These are phyloP conservation scores for Kwoniella shandongensis DNA, from an alignment of 768 basidiomycete species.

Conservation along the genomic window DNA sequence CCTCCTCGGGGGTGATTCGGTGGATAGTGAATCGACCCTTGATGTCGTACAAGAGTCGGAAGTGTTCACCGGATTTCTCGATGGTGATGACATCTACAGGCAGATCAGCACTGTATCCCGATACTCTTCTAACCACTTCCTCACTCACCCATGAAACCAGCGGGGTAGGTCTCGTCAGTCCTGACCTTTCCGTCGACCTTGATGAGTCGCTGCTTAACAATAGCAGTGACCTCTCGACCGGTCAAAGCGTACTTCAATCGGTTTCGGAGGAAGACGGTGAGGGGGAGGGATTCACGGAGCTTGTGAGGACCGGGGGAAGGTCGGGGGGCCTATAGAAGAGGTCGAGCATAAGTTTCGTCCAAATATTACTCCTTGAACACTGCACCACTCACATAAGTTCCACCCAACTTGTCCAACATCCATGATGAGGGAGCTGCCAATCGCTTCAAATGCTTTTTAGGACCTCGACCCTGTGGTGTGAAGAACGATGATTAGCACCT, in stretches of 20 bases:
- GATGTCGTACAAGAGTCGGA: conserved; percentile 98
- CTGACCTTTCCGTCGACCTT: conserved; percentile 99
- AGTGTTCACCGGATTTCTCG: conserved; percentile 98
- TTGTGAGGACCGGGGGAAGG: conserved; percentile 99
- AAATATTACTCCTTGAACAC: conserved; percentile 1
- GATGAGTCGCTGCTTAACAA: conserved; percentile 93
- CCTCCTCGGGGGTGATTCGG: conserved; percentile 97
- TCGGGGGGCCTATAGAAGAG: conserved; percentile 69
- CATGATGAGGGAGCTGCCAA: conserved; percentile 95
- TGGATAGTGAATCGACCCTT: conserved; percentile 99
- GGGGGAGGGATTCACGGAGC: conserved; percentile 95
- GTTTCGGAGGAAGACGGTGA: conserved; percentile 96
- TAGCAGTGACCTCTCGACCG: conserved; percentile 90
- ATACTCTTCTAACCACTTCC: not conserved
- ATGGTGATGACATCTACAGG: conserved; percentile 87
- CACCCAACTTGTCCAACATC: conserved; percentile 96
- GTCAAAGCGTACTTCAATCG: conserved; percentile 98
- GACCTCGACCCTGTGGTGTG: conserved; percentile 77
- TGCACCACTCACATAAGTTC: conserved; percentile 53
- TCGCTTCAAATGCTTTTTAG: conserved; percentile 98
- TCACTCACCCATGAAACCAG: conserved; percentile 90
- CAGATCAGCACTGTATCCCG: not conserved
- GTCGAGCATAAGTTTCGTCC: conserved; percentile 8
- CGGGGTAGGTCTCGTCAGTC: conserved; percentile 93
- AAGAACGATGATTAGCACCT: not conserved